These are phyloP conservation scores for Paraglomus occultum DNA, from an alignment of 192 early-diverging fungal species.

Conservation along the genomic window DNA sequence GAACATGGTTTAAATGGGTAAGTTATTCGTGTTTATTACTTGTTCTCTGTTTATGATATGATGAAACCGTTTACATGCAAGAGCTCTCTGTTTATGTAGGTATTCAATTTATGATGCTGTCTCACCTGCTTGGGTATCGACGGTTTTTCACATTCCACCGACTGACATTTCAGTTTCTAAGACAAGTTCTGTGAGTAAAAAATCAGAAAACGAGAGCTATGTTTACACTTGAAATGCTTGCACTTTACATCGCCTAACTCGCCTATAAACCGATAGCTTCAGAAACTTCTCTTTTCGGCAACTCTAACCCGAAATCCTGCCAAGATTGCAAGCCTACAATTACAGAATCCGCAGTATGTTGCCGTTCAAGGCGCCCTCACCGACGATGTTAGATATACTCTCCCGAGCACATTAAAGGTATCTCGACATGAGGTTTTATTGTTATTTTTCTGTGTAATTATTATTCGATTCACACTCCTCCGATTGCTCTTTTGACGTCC, in stretches of 20 bases:
- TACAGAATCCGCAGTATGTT: constrained; percentile 83
- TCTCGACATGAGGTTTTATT: neutral
- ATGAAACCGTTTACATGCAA: neutral
- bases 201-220: neutral
- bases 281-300: constrained; percentile 95
- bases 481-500: constrained; percentile 42
- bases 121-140: constrained; percentile 43
- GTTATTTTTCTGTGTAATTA: neutral
- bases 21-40: neutral
- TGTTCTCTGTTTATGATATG: neutral
- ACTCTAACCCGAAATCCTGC: constrained; percentile 92
- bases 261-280: constrained; percentile 46
- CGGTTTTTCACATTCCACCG: constrained; percentile 43
- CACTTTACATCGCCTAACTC: no score
- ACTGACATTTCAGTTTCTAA: constrained; percentile 52
- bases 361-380: constrained; percentile 55
- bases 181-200: constrained; percentile 36
- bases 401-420: constrained; percentile 54
- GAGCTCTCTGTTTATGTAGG: constrained; percentile 23
- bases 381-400: constrained; percentile 48
- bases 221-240: neutral
- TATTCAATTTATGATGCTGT: constrained; percentile 50
- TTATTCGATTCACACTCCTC: neutral
- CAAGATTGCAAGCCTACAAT: constrained; percentile 81
- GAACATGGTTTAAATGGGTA: constrained; percentile 32